phyloP scores from a whole-genome alignment of 768 basidiomycete species.

The Tylopilus felleus region DNA sequence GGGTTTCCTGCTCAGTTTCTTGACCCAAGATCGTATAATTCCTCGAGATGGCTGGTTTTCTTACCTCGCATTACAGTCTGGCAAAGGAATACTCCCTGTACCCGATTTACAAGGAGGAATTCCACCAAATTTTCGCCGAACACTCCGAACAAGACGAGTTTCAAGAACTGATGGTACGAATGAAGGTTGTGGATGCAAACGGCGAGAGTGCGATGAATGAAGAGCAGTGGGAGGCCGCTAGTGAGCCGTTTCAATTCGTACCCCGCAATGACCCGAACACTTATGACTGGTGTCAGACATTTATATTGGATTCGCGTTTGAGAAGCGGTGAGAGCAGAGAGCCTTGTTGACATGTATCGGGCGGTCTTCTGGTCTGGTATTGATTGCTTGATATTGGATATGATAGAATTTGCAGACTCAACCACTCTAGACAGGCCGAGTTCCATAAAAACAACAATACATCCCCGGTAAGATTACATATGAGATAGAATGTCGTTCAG shows the following conservation, averaged over 20 bases:
- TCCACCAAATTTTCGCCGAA: constrained; percentile 84
- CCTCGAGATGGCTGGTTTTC: constrained; percentile 1
- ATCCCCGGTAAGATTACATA: constrained; percentile 31
- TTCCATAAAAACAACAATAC: constrained; percentile 13
- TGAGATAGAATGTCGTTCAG: constrained; percentile 24
- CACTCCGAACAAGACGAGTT: constrained; percentile 80
- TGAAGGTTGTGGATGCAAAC: constrained; percentile 86
- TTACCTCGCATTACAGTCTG: constrained; percentile 49
- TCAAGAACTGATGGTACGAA: constrained; percentile 74
- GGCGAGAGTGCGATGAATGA: constrained; percentile 92
- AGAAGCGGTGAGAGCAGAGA: constrained; percentile 47
- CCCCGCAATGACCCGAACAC: not conserved
- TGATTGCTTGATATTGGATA: constrained; percentile 3
- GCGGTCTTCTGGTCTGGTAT: constrained; percentile 4
- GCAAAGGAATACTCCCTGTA: constrained; percentile 78
- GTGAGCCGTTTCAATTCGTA: constrained; percentile 48
- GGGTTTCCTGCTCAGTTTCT: constrained; percentile 23
- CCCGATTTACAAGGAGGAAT: constrained; percentile 79
- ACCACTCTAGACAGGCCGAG: not conserved
- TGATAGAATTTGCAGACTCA: constrained; percentile 1
- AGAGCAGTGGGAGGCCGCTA: constrained; percentile 98
- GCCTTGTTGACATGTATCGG: not conserved
- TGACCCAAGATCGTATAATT: not conserved
- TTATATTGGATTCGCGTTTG: constrained; percentile 90
- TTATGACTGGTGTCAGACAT: constrained; percentile 57